phyloP scores from a whole-genome alignment of 2,329 filamentous ascomycete genomes.

The Hymenoscyphus infarciens region DNA sequence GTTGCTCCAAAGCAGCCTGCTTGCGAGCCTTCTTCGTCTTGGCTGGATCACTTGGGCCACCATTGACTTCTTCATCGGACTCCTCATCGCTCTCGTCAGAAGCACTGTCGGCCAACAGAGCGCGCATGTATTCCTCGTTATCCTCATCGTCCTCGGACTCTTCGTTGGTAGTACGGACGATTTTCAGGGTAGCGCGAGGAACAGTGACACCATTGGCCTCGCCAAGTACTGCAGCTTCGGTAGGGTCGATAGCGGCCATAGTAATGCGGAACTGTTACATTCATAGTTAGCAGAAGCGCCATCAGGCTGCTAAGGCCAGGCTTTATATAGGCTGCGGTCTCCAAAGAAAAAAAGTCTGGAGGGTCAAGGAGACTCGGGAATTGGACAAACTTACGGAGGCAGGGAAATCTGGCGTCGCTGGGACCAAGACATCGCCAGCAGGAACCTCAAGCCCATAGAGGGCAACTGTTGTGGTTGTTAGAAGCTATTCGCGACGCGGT shows the following conservation, averaged over 20 bases:
- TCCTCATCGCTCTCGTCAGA: slow-evolving; percentile 58
- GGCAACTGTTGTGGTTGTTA: slow-evolving; percentile 55
- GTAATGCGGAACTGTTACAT: slow-evolving; percentile 80
- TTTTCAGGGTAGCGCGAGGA: slow-evolving; percentile 82
- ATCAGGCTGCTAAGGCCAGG: not conserved
- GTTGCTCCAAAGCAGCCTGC: slow-evolving; percentile 72
- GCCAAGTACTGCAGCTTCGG: slow-evolving; percentile 59
- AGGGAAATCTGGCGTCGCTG: slow-evolving; percentile 73
- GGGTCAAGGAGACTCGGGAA: not conserved
- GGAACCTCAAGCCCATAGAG: slow-evolving; percentile 92
- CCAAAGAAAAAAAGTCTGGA: not conserved
- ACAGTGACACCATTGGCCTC: slow-evolving; percentile 57
- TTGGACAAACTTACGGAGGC: slow-evolving; percentile 65
- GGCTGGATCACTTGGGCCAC: slow-evolving; percentile 84
- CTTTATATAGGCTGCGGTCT: not conserved
- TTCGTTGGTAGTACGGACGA: slow-evolving; percentile 71
- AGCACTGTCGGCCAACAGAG: slow-evolving; percentile 45
- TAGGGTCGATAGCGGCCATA: slow-evolving; percentile 97
- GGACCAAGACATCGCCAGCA: slow-evolving; percentile 76
- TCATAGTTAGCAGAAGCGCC: slow-evolving; percentile 17
- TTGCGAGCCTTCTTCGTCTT: slow-evolving; percentile 86
- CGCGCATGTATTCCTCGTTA: slow-evolving; percentile 62
- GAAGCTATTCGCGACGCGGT: slow-evolving; percentile 13
- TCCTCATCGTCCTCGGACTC: slow-evolving; percentile 54
- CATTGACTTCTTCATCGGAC: slow-evolving; percentile 70